Conservation (phyloP, 106 monocot genomes). For the Dactylorhiza incarnata region DNA sequence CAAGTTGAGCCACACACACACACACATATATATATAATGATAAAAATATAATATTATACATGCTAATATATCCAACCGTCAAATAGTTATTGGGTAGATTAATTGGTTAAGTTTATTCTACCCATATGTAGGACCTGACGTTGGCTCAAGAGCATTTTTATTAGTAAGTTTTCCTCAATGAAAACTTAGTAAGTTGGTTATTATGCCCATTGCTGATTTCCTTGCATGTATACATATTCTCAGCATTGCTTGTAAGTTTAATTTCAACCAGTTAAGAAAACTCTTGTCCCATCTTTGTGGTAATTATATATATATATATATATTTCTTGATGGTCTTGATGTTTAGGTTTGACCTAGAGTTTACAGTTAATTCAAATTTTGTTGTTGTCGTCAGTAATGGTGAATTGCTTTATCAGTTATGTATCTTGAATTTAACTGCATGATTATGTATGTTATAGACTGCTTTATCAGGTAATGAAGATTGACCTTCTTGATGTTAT, state of each 20-base stretch:
- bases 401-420: slow-evolving; percentile 85
- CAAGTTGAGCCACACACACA: too few relatives aligned
- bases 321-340: slow-evolving; percentile 12
- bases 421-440: background rate
- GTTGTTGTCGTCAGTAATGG: slow-evolving; percentile 97
- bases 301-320: background rate
- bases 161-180: too few relatives aligned
- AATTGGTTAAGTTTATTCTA: too few relatives aligned
- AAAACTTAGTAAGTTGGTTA: too few relatives aligned
- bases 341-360: slow-evolving; percentile 85
- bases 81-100: too few relatives aligned
- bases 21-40: too few relatives aligned
- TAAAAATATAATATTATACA: too few relatives aligned
- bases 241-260: slow-evolving; percentile 67
- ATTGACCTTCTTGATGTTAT: background rate
- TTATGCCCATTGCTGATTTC: slow-evolving; percentile 92
- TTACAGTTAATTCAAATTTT: slow-evolving; percentile 67
- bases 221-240: slow-evolving; percentile 55
- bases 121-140: too few relatives aligned
- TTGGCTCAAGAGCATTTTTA: too few relatives aligned
- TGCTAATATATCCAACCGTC: too few relatives aligned
- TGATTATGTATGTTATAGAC: background rate
- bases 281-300: background rate
- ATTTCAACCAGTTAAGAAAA: background rate
- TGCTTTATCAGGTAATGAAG: background rate